These are phyloP conservation scores for Nakazawaea populi DNA, from an alignment of 805 yeast species.

Conservation along the genomic window DNA sequence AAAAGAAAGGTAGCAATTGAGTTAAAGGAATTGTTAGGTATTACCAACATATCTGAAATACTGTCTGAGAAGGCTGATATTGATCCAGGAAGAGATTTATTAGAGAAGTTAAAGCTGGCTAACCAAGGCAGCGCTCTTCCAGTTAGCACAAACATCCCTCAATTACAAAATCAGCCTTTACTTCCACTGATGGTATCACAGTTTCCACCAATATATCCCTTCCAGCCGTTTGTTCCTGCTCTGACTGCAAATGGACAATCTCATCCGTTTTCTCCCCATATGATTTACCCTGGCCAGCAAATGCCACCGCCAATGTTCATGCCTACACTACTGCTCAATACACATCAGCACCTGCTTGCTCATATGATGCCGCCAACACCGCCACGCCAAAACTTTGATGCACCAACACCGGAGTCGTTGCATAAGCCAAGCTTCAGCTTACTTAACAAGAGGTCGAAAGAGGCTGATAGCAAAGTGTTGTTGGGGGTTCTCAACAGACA, in stretches of 20 bases:
- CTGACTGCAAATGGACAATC: slow-evolving; percentile 6
- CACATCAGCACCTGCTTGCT: slow-evolving; percentile 12
- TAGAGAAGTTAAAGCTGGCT: slow-evolving; percentile 53
- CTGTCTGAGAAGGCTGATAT: slow-evolving; percentile 16
- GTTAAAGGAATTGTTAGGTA: slow-evolving; percentile 59
- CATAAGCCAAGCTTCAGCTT: slow-evolving; percentile 25
- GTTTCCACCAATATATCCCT: slow-evolving; percentile 12
- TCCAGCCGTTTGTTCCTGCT: slow-evolving; percentile 14
- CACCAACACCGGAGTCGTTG: slow-evolving; percentile 26
- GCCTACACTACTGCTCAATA: slow-evolving; percentile 12
- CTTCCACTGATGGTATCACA: slow-evolving; percentile 11
- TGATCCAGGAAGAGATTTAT: slow-evolving; percentile 76
- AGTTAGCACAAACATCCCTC: no score
- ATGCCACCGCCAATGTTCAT: slow-evolving; percentile 1
- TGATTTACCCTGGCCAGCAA: slow-evolving; percentile 12
- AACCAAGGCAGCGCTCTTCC: slow-evolving; percentile 19
- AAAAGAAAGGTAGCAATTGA: slow-evolving; percentile 58
- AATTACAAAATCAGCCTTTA: background rate
- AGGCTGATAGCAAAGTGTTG: slow-evolving; percentile 25
- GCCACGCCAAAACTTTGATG: slow-evolving; percentile 8
- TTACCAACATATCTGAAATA: slow-evolving; percentile 29
- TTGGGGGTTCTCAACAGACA: slow-evolving; percentile 22
- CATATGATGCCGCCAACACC: background rate
- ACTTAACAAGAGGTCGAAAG: slow-evolving; percentile 22
- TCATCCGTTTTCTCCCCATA: slow-evolving; percentile 13